phyloP scores from a whole-genome alignment of 1,139 yeast species.

The Yamadazyma pseudoaaseri region DNA sequence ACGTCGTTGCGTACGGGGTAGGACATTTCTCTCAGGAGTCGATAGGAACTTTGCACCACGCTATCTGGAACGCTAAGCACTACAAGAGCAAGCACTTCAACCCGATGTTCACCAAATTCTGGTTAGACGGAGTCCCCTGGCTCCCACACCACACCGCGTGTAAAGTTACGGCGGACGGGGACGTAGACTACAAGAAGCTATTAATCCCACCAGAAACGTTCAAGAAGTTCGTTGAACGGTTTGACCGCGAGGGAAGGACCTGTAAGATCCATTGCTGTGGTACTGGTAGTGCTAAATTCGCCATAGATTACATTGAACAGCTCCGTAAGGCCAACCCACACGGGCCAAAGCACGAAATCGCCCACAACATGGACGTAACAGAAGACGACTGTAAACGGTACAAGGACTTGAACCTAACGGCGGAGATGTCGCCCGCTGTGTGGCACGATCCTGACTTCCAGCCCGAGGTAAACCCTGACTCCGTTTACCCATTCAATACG shows the following conservation, averaged over 20 bases:
- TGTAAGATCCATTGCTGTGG: conserved; percentile 23
- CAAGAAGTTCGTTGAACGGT: conserved; percentile 17
- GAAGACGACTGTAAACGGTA: conserved; percentile 19
- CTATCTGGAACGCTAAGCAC: conserved; percentile 17
- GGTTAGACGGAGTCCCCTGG: conserved; percentile 25
- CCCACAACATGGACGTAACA: conserved; percentile 22
- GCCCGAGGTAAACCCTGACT: conserved; percentile 20
- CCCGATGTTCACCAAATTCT: conserved; percentile 20
- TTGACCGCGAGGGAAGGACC: conserved; percentile 20
- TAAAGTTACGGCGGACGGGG: conserved; percentile 17
- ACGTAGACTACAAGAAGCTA: conserved; percentile 16
- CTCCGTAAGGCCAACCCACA: conserved; percentile 18
- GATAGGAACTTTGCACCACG: conserved; percentile 21
- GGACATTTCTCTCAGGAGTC: conserved; percentile 22
- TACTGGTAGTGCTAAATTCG: conserved; percentile 21
- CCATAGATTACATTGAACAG: conserved; percentile 21
- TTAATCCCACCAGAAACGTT: conserved; percentile 22
- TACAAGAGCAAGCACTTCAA: conserved; percentile 21
- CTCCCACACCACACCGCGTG: conserved; percentile 19
- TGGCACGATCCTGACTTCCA: conserved; percentile 23
- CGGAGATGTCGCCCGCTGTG: conserved; percentile 22
- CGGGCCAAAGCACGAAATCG: conserved; percentile 22
- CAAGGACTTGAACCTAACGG: conserved; percentile 18
- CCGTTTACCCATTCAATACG: conserved; percentile 21
- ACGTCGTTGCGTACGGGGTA: conserved; percentile 21